Percentiles rank a stretch among this genome's conserved stretches.
Conservation (phyloP, 805 yeast species). For the Starmerella cellae region DNA sequence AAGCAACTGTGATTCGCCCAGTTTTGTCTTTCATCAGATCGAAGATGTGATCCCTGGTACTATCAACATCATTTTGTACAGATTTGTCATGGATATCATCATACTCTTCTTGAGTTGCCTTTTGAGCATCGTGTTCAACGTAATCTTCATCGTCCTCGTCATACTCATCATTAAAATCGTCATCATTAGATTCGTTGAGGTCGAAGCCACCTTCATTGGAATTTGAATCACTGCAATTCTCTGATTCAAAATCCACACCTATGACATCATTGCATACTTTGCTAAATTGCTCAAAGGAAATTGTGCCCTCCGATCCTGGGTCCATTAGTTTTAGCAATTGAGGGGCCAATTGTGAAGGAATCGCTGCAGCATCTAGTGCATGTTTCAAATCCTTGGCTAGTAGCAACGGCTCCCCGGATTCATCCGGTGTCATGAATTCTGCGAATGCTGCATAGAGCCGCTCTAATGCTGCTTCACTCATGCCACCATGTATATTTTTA, state of each 20-base stretch:
- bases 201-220: slow-evolving; percentile 4
- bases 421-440: slow-evolving; percentile 23
- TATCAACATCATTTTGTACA: neutral
- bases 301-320: slow-evolving; percentile 21
- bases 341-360: slow-evolving; percentile 15
- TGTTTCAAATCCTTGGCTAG: slow-evolving; percentile 17
- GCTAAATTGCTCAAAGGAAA: slow-evolving; percentile 25
- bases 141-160: slow-evolving; percentile 1
- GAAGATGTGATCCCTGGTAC: slow-evolving; percentile 12
- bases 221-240: neutral
- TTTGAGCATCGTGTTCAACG: slow-evolving; percentile 2
- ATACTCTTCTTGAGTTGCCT: neutral
- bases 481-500: no score
- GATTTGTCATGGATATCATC: neutral
- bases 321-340: slow-evolving; percentile 20
- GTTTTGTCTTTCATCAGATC: slow-evolving; percentile 14
- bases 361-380: slow-evolving; percentile 23
- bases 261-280: slow-evolving; percentile 6
- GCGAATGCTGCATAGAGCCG: slow-evolving; percentile 20
- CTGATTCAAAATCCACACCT: neutral
- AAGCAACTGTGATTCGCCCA: slow-evolving; percentile 21
- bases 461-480: slow-evolving; percentile 6
- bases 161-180: no score
- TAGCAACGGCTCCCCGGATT: slow-evolving; percentile 22
- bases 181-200: slow-evolving; percentile 12